Evolutionary conservation across 768 basidiomycete genomes (phyloP), one percentile per base, ranked within the genome.

Genomic region (Russula brevipes): DNA sequence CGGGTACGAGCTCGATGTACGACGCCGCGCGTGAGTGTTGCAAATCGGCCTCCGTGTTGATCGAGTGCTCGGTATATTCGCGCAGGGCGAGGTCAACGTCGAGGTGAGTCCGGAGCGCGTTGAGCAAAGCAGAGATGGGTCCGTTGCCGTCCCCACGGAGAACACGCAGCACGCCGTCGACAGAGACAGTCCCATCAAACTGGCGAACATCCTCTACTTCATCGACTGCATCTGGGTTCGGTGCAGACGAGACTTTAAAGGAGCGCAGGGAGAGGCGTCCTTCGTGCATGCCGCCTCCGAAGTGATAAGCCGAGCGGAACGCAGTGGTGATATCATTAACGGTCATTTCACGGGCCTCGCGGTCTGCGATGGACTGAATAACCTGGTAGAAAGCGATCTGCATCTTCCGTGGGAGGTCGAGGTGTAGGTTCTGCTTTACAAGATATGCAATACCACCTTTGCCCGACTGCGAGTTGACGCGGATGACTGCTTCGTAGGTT

Each of bases 391-490:
- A 99, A 11, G 87, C 77, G 67, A 97, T 77, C 76, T 99, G 97
- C 90, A 99, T 91, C 75, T 92, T 92, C 60, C 96, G 87, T n/a
- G 97, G 97, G 61, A 98, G 82, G 73, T 99, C 97, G 70, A 99
- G 84, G 30, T 84, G 83, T 69, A 98, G 77, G 64, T 93, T 85
- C 71, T 95, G 89, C 73, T 98, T 98, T 81, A 99, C 80, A 70
- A 99, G 83, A 79, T 95, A 99, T 9, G 96, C 92, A 71, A 98
- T 90, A 17, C 97, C 97, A 65, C 95, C 97, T 76, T 98, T 99
- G 64, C 97, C 97, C 12, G 94, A 96, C 73, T 99, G 97, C 41
- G 97, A 97, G 77, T 99, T 99, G 76, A 99, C 97, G 44, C 97
- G 91, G 70, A 99, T 99, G 76, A 99, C 93, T 31, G 97, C 97